A percentile compares a stretch with the other conserved stretches of the same genome.
These are phyloP conservation scores for Hypoxylon cercidicola DNA, from an alignment of 495 filamentous ascomycete genomes.

Conservation along the genomic window DNA sequence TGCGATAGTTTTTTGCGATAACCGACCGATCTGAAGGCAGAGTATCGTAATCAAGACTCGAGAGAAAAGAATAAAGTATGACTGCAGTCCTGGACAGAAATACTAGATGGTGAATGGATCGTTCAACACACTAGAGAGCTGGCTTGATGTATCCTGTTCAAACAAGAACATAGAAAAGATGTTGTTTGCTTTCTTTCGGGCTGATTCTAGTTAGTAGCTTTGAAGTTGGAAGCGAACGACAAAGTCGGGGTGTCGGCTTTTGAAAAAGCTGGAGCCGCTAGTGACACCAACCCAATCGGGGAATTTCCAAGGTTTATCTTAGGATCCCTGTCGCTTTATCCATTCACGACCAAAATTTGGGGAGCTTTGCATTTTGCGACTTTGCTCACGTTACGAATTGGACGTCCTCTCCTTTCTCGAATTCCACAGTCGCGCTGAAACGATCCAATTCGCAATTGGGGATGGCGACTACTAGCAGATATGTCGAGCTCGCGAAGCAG, in stretches of 20 bases:
- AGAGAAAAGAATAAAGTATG: not conserved
- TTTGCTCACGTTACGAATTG: conserved; percentile 17
- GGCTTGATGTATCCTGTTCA: not conserved
- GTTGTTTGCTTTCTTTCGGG: conserved; percentile 8
- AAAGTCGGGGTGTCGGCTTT: conserved; percentile 31
- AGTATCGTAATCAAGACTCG: not conserved
- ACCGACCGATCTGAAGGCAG: not conserved
- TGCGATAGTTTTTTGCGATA: conserved; percentile 3
- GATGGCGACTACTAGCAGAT: conserved; percentile 41
- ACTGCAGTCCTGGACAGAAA: not conserved
- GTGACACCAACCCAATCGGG: conserved; percentile 27
- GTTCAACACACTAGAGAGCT: not conserved
- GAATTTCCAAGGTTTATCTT: conserved; percentile 19
- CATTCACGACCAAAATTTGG: conserved; percentile 31
- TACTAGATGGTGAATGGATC: not conserved
- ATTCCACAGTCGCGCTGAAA: conserved; percentile 2
- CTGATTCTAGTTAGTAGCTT: not conserved
- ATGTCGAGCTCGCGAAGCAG: conserved; percentile 69
- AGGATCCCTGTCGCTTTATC: conserved; percentile 17
- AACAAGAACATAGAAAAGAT: not conserved
- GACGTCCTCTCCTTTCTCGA: conserved; percentile 11
- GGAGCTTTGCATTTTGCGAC: conserved; percentile 16
- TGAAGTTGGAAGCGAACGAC: conserved; percentile 12
- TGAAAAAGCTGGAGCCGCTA: conserved; percentile 12
- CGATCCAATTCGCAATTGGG: conserved; percentile 4